phyloP scores from a whole-genome alignment of 495 filamentous ascomycete genomes.

The Neurospora sp. region DNA sequence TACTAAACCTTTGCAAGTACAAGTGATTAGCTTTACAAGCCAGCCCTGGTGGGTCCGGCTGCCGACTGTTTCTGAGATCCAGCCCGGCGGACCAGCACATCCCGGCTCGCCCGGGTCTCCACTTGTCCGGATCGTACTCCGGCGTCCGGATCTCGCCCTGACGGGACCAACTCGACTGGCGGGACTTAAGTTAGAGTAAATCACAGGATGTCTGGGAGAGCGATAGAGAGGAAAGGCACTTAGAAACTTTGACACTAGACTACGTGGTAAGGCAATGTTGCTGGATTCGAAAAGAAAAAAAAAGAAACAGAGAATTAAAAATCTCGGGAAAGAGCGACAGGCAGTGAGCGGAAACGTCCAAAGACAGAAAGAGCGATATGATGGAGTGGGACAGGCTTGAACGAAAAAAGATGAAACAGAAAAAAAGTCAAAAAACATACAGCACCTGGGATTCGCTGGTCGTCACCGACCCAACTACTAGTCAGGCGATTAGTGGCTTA shows the following conservation, averaged over 20 bases:
- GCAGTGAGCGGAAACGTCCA: too few species aligned
- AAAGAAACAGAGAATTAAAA: too few species aligned
- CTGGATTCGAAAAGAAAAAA: too few species aligned
- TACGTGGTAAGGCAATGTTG: too few species aligned
- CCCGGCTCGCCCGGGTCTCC: background rate
- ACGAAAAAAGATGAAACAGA: background rate
- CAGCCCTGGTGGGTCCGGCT: background rate
- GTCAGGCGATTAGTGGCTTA: slow-evolving; percentile 10
- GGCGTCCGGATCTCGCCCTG: background rate
- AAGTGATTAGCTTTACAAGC: too few species aligned
- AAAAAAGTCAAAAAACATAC: slow-evolving; percentile 23
- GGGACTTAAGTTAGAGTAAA: too few species aligned
- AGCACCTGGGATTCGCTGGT: slow-evolving; percentile 33
- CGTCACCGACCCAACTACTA: slow-evolving; percentile 37
- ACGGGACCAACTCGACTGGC: background rate
- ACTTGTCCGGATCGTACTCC: background rate
- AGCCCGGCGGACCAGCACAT: background rate
- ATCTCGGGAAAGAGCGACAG: too few species aligned
- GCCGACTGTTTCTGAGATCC: background rate
- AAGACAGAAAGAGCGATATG: background rate
- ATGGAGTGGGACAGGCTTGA: background rate
- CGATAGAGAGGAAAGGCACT: too few species aligned
- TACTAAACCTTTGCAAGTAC: too few species aligned
- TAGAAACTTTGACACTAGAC: too few species aligned
- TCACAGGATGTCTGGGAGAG: too few species aligned